Evolutionary conservation across 495 filamentous ascomycete species (phyloP), one percentile per base, ranked within the genome.

Genomic region (Xylaria nigripes): DNA sequence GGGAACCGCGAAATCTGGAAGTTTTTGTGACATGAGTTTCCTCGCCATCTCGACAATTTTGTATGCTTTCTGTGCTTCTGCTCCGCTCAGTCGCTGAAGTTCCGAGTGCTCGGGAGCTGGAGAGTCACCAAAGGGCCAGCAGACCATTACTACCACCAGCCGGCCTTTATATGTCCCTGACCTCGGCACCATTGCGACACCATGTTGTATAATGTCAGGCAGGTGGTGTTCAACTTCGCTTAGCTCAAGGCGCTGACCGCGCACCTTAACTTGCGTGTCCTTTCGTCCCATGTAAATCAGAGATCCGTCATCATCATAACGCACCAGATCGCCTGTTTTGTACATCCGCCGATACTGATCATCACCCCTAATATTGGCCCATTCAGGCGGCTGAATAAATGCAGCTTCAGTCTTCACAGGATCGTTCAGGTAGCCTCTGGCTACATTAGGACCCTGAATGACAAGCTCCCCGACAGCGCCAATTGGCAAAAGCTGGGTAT

Each of bases 401-500:
- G 29, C 45, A 9, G 7, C 16, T 19, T 45, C 51, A 5, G 69
- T 70, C 45, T 62, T 62, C 16, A 51, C 55, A 1, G 53, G 27
- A 30, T 69, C 62, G 27, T 63, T 57, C 19, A 72, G 56, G 59
- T 80, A 81, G 54, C 74, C 71, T 29, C 70, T 65, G 34, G 72
- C 70, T 18, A 81, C 64, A 3, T 66, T 68, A 13, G 76, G 77
- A 0, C 77, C 76, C 44, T 77, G 75, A 19, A 80, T 62, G n/a
- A 79, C 58, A 48, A 80, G 59, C 63, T 80, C 77, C 10, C 75
- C 77, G 15, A 69, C 66, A 50, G 71, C 70, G 21, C 76, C 75
- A 40, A 79, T 61, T 16, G 44, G 44, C 6, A 18, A 5, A 16
- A 43, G 40, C 6, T 19, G 10, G 77, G 81, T 4, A 70, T 76